These are phyloP conservation scores for Xylaria sp. DNA, from an alignment of 2,329 filamentous ascomycete genomes.

Conservation along the genomic window DNA sequence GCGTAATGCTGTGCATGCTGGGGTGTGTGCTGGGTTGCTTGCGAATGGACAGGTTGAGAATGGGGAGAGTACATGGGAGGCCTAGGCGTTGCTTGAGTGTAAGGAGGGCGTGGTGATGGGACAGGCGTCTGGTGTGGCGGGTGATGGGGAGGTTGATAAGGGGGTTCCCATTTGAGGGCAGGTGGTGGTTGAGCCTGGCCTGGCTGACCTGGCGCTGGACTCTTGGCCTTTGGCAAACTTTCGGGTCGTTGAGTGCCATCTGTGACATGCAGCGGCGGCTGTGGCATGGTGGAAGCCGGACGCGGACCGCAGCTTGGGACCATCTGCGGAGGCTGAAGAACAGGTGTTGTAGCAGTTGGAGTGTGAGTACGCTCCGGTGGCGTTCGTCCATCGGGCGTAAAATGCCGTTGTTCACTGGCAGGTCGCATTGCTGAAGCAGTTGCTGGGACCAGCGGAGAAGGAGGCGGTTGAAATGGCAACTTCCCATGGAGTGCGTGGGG, in stretches of 20 bases:
- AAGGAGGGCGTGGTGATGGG: conserved; percentile 30
- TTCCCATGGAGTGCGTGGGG: conserved; percentile 25
- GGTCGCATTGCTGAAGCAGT: conserved; percentile 13
- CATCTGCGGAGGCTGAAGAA: conserved; percentile 38
- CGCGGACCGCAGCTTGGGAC: conserved; percentile 29
- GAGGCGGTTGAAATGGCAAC: conserved; percentile 22
- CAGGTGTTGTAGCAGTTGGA: conserved; percentile 27
- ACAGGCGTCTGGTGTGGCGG: conserved; percentile 31
- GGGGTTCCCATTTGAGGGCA: conserved; percentile 39
- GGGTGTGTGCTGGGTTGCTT: conserved; percentile 4
- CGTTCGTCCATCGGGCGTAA: conserved; percentile 24
- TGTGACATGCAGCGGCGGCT: conserved; percentile 24
- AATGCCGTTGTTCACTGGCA: conserved; percentile 24
- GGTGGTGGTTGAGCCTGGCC: conserved; percentile 30
- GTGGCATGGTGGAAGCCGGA: conserved; percentile 26
- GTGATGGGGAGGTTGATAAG: conserved; percentile 32
- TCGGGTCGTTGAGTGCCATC: conserved; percentile 35
- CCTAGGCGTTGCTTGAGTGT: conserved; percentile 25
- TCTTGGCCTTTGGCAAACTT: conserved; percentile 29
- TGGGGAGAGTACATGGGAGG: conserved; percentile 28
- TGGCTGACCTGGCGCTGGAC: conserved; percentile 28
- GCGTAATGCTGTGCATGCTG: conserved; percentile 22
- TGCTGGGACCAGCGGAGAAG: conserved; percentile 23
- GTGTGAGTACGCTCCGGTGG: conserved; percentile 21
- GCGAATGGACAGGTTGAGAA: conserved; percentile 21